phyloP scores from a whole-genome alignment of 495 filamentous ascomycete species.

The Daldinia bambusicola region DNA sequence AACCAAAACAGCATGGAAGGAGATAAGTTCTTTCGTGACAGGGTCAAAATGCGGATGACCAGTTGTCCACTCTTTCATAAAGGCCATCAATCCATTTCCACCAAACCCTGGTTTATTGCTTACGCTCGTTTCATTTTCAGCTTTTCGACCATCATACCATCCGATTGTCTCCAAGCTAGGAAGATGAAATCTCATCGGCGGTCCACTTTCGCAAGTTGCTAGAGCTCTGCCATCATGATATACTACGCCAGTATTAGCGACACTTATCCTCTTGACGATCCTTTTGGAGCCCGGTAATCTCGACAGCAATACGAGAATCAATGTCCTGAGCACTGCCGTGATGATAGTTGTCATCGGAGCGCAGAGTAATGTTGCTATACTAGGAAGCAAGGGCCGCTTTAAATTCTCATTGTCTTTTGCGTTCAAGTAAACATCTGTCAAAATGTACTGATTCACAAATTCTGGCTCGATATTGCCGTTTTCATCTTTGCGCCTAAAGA shows the following conservation, averaged over 20 bases:
- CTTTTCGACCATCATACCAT: slow-evolving; percentile 68
- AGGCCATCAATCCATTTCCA: slow-evolving; percentile 61
- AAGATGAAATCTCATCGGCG: slow-evolving; percentile 69
- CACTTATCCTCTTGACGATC: slow-evolving; percentile 68
- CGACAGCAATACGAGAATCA: slow-evolving; percentile 64
- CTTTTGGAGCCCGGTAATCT: slow-evolving; percentile 63
- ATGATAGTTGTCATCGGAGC: slow-evolving; percentile 59
- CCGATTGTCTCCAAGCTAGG: slow-evolving; percentile 70
- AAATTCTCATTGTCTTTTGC: slow-evolving; percentile 56
- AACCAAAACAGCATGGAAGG: slow-evolving; percentile 69
- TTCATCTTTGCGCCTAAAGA: slow-evolving; percentile 56
- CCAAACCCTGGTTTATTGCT: slow-evolving; percentile 54
- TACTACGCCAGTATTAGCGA: slow-evolving; percentile 69
- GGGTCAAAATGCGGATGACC: slow-evolving; percentile 73
- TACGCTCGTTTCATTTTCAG: slow-evolving; percentile 56
- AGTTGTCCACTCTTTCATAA: slow-evolving; percentile 74
- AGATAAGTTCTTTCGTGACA: slow-evolving; percentile 67
- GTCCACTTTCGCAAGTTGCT: slow-evolving; percentile 73
- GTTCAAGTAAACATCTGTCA: slow-evolving; percentile 69
- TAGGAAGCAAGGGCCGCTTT: slow-evolving; percentile 65
- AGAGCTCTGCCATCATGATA: slow-evolving; percentile 74
- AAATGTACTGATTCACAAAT: slow-evolving; percentile 71
- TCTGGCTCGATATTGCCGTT: slow-evolving; percentile 57
- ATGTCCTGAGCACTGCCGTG: slow-evolving; percentile 59
- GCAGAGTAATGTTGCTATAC: slow-evolving; percentile 69